These are phyloP conservation scores for Hyaloscypha hepaticicola DNA, from an alignment of 495 filamentous ascomycete genomes.

Conservation along the genomic window DNA sequence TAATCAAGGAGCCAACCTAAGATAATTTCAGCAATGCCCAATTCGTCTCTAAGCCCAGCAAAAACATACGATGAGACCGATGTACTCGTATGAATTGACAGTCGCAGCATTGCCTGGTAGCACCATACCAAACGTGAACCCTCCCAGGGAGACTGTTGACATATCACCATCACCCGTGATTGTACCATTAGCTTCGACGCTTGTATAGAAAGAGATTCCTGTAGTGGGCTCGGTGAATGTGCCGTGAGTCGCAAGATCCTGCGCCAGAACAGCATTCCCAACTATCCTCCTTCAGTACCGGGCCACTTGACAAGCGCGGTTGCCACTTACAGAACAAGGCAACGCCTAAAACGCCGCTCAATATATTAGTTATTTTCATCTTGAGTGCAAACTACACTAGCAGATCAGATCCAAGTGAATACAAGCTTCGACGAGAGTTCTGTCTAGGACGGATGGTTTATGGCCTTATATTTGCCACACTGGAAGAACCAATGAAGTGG, in stretches of 20 bases:
- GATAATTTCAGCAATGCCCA: conserved; percentile 21
- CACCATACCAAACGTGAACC: conserved; percentile 53
- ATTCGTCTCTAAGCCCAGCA: conserved; percentile 23
- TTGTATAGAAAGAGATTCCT: conserved; percentile 30
- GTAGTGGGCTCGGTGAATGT: conserved; percentile 30
- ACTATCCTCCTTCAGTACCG: conserved; percentile 12
- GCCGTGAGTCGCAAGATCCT: conserved; percentile 28
- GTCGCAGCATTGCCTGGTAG: conserved; percentile 51
- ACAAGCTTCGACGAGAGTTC: neutral
- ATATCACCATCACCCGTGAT: conserved; percentile 17
- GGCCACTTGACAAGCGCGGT: neutral
- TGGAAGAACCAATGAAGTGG: neutral
- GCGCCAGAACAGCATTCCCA: conserved; percentile 21
- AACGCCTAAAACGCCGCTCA: conserved; percentile 20
- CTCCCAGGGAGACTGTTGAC: conserved; percentile 29
- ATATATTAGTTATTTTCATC: conserved; percentile 28
- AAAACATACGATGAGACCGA: conserved; percentile 52
- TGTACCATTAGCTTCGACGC: conserved; percentile 18
- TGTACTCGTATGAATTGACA: conserved; percentile 55
- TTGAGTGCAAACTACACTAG: conserved; percentile 18
- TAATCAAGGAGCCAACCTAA: conserved; percentile 33
- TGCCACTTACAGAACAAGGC: conserved; percentile 21
- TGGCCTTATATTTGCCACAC: conserved; percentile 22
- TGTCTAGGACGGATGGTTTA: neutral
- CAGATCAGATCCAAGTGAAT: conserved; percentile 1